Conservation (phyloP, 805 yeast genomes). For the Candida chauliodis region DNA sequence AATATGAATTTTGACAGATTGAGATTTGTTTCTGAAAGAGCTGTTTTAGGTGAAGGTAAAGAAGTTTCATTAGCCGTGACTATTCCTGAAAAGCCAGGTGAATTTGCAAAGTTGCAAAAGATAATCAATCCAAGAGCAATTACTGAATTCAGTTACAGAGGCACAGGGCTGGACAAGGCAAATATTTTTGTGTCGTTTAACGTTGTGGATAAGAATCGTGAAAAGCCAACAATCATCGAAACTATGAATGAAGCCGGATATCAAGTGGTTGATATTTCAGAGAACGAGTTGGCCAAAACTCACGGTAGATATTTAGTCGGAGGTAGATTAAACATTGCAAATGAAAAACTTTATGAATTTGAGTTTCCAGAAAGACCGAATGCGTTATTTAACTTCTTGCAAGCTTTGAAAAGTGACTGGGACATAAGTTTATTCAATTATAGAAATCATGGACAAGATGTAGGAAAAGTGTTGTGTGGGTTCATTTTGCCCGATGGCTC, state of each 20-base stretch:
- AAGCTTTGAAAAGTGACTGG: constrained; percentile 73
- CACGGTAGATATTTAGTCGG: constrained; percentile 97
- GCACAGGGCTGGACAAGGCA: constrained; percentile 53
- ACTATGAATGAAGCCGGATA: constrained; percentile 50
- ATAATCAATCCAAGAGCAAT: constrained; percentile 83
- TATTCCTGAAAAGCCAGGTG: constrained; percentile 91
- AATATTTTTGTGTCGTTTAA: constrained; percentile 85
- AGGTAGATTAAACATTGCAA: constrained; percentile 54
- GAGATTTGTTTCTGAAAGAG: constrained; percentile 94
- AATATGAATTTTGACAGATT: constrained; percentile 97
- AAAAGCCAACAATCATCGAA: constrained; percentile 60
- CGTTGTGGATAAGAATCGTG: constrained; percentile 72
- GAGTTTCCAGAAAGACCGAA: constrained; percentile 99
- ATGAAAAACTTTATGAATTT: constrained; percentile 78
- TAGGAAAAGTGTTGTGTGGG: constrained; percentile 90
- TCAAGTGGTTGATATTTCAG: constrained; percentile 77
- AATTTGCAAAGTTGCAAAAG: constrained; percentile 72
- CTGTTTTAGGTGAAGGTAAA: constrained; percentile 96
- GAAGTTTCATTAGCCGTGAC: constrained; percentile 89
- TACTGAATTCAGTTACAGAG: constrained; percentile 93
- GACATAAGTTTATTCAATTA: constrained; percentile 93
- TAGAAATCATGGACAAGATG: constrained; percentile 94
- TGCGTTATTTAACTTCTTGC: constrained; percentile 78
- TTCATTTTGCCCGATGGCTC: constrained; percentile 71
- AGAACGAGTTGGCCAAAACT: constrained; percentile 90